phyloP scores from a whole-genome alignment of 352 stramenopile genomes.

The Globisporangium irregulare region DNA sequence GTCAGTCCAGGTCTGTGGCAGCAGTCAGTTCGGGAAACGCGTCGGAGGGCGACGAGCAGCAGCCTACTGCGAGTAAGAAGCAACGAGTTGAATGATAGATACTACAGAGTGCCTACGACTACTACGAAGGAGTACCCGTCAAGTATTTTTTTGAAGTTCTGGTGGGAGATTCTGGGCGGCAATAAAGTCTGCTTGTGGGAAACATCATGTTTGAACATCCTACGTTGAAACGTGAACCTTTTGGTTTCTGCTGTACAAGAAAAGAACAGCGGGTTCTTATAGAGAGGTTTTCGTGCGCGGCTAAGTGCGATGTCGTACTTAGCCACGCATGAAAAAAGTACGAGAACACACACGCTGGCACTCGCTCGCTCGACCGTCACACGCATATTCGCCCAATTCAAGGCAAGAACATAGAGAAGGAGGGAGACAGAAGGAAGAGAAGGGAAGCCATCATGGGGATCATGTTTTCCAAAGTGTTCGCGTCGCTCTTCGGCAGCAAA shows the following conservation, averaged over 20 bases:
- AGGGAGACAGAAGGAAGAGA: background rate
- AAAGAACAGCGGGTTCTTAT: background rate
- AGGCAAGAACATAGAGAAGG: background rate
- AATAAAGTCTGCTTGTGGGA: no score
- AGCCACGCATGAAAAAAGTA: background rate
- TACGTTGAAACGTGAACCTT: no score
- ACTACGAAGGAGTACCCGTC: no score
- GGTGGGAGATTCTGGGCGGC: no score
- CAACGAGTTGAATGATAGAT: slow-evolving; percentile 25
- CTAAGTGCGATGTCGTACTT: background rate
- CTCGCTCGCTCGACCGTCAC: background rate
- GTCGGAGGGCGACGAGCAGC: slow-evolving; percentile 20
- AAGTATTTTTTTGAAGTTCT: no score
- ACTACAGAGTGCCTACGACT: no score
- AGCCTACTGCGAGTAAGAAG: slow-evolving; percentile 56
- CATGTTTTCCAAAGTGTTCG: slow-evolving; percentile 96
- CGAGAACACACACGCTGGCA: no score
- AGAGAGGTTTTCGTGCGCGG: background rate
- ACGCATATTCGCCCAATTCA: background rate
- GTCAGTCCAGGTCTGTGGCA: background rate
- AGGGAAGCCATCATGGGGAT: slow-evolving; percentile 90
- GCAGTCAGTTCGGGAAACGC: slow-evolving; percentile 3
- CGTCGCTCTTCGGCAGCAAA: slow-evolving; percentile 98
- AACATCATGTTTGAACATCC: no score
- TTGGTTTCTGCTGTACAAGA: no score